Percentiles rank a stretch among this genome's conserved stretches.
Conservation (phyloP, 2,329 filamentous ascomycete species). For the Scortechinia acanthostroma region DNA sequence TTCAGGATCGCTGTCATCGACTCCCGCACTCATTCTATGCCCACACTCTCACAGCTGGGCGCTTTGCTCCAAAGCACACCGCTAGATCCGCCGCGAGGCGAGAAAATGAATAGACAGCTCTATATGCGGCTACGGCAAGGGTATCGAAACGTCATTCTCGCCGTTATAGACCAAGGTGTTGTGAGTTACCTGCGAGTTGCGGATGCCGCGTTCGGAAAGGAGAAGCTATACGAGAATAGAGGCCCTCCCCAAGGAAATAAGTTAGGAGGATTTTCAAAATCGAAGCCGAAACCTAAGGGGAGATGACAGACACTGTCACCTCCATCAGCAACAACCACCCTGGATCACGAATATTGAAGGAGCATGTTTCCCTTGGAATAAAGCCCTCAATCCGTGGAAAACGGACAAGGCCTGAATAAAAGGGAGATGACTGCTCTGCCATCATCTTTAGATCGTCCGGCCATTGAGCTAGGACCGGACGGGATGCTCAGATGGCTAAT, state of each 20-base stretch:
- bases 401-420: slow-evolving; percentile 13
- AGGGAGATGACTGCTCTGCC: slow-evolving; percentile 24
- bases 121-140: slow-evolving; percentile 52
- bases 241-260: slow-evolving; percentile 4
- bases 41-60: slow-evolving; percentile 42
- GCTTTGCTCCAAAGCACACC: slow-evolving; percentile 46
- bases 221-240: slow-evolving; percentile 39
- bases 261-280: background rate
- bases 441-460: slow-evolving; percentile 37
- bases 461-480: slow-evolving; percentile 18
- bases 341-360: too few relatives aligned
- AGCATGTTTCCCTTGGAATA: slow-evolving; percentile 18
- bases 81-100: slow-evolving; percentile 33
- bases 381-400: slow-evolving; percentile 11
- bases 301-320: too few relatives aligned
- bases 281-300: background rate
- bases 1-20: slow-evolving; percentile 54
- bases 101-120: slow-evolving; percentile 33
- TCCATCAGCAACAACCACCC: too few relatives aligned
- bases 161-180: slow-evolving; percentile 55
- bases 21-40: slow-evolving; percentile 40
- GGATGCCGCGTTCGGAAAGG: slow-evolving; percentile 45
- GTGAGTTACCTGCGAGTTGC: slow-evolving; percentile 50
- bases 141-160: slow-evolving; percentile 50
- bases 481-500: slow-evolving; percentile 26